Percentiles rank a stretch among this genome's conserved stretches.
Evolutionary conservation across 176 grass and related monocot genomes (phyloP).

Genomic region (Musa troglodytarum): DNA sequence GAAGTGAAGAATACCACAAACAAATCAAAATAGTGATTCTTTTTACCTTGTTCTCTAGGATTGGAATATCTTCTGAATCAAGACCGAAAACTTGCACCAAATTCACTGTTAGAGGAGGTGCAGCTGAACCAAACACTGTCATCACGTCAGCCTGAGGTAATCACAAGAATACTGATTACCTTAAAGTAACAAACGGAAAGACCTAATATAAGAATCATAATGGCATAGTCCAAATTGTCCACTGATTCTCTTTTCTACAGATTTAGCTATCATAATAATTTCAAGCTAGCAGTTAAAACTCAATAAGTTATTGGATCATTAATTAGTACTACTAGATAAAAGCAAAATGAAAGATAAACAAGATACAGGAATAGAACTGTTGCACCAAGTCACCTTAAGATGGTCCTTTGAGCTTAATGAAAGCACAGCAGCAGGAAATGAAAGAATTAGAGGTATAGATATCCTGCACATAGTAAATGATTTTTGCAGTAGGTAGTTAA

Average conservation of each 20-base stretch:
- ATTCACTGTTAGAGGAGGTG: conserved; percentile 67
- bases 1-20: neutral
- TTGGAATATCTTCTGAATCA: conserved; percentile 40
- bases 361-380: neutral
- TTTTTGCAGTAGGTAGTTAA: neutral
- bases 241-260: no score
- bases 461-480: conserved; percentile 33
- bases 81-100: conserved; percentile 53
- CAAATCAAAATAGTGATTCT: no score
- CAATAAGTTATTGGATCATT: no score
- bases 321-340: no score
- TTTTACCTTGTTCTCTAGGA: conserved; percentile 29
- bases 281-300: no score
- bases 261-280: no score
- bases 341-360: neutral
- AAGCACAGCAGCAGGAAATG: conserved; percentile 75
- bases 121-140: conserved; percentile 74
- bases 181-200: neutral
- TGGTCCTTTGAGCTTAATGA: conserved; percentile 87
- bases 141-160: conserved; percentile 84
- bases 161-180: neutral
- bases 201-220: no score
- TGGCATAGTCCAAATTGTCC: no score
- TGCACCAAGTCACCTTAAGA: conserved; percentile 53
- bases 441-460: conserved; percentile 76